A percentile compares a stretch with the other conserved stretches of the same genome.
phyloP scores from a whole-genome alignment of 495 filamentous ascomycete species.

The Talaromyces borbonicus region DNA sequence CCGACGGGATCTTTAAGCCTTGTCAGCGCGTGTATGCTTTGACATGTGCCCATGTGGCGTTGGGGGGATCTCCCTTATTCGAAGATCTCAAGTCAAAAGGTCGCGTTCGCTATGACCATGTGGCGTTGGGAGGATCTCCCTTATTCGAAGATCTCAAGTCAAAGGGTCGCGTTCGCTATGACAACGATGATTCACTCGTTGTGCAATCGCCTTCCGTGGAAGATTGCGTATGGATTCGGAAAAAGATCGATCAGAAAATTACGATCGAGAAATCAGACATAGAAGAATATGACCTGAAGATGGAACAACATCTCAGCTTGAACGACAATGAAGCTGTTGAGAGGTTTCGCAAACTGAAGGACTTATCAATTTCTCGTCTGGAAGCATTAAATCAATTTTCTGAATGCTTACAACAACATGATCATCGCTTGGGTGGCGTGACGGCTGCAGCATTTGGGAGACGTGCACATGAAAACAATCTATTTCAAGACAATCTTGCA shows the following conservation, averaged over 20 bases:
- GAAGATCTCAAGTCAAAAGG: not conserved
- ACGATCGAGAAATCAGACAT: too few relatives aligned
- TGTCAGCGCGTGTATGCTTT: not conserved
- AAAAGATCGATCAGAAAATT: not conserved
- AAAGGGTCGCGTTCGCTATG: not conserved
- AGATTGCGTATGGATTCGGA: not conserved
- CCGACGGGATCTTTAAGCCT: not conserved
- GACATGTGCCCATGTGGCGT: not conserved
- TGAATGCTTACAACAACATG: not conserved
- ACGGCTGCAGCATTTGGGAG: not conserved
- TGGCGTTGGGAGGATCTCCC: too few relatives aligned
- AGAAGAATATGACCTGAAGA: not conserved
- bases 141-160: not conserved
- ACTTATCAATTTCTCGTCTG: not conserved
- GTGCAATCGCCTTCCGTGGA: not conserved
- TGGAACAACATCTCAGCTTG: not conserved
- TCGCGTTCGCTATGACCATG: not conserved
- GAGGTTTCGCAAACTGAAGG: not conserved
- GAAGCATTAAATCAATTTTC: not conserved
- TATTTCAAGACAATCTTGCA: not conserved
- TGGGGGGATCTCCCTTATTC: not conserved
- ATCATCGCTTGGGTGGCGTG: not conserved
- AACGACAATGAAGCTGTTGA: not conserved
- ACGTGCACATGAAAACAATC: not conserved
- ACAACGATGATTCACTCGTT: not conserved